Conservation (phyloP, 306 rosid genomes). For the Oxytropis ochrocephala region DNA sequence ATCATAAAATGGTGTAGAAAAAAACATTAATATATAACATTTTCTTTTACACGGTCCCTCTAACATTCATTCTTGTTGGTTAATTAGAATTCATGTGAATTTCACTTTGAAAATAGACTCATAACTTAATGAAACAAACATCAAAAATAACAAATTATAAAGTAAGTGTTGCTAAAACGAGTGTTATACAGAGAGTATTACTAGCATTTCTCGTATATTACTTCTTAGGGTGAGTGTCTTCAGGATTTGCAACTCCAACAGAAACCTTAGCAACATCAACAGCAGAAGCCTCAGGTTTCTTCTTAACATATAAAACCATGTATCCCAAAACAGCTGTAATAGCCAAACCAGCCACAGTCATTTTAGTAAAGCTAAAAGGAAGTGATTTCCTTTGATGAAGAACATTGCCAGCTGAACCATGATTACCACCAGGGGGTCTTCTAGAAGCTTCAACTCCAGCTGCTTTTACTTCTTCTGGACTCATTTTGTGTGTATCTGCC, state of each 20-base stretch:
- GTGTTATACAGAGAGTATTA: no score
- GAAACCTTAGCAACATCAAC: slow-evolving; percentile 60
- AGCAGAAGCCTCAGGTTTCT: slow-evolving; percentile 68
- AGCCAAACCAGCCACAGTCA: slow-evolving; percentile 38
- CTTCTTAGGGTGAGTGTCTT: slow-evolving; percentile 51
- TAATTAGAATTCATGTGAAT: no score
- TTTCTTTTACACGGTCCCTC: no score
- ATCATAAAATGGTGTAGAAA: no score
- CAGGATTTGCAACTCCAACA: slow-evolving; percentile 35
- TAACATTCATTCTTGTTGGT: no score
- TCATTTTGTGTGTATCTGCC: slow-evolving; percentile 64
- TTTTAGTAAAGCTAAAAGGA: slow-evolving; percentile 32
- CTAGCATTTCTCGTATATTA: no score
- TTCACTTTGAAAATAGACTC: no score
- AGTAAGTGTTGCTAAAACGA: no score
- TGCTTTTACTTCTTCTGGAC: slow-evolving; percentile 41
- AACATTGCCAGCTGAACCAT: slow-evolving; percentile 29
- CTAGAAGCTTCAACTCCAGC: slow-evolving; percentile 61
- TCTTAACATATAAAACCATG: slow-evolving; percentile 37
- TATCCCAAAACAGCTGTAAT: slow-evolving; percentile 41
- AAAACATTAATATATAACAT: no score
- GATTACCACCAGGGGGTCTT: slow-evolving; percentile 49
- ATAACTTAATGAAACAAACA: no score
- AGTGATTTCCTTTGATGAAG: slow-evolving; percentile 68
- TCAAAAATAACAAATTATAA: no score